Conservation (phyloP, 2,329 filamentous ascomycete genomes). For the Nectriaceae sp. region DNA sequence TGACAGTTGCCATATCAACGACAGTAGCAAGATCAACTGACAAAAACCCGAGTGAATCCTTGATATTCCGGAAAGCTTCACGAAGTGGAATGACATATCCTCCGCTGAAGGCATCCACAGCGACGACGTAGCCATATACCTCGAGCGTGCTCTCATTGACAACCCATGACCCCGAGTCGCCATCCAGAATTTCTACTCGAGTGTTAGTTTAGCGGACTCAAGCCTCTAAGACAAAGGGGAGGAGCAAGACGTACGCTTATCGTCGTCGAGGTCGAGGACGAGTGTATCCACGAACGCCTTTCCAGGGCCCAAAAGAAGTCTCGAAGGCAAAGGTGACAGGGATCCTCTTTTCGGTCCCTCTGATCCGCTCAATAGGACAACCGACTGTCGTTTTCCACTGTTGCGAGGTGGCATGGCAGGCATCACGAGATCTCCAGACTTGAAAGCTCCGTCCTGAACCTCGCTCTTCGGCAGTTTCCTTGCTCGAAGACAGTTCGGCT, state of each 20-base stretch:
- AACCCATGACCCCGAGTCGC: background rate
- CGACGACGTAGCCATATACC: background rate
- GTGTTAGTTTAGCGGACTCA: no score
- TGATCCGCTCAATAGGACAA: no score
- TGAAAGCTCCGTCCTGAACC: background rate
- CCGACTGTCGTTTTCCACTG: background rate
- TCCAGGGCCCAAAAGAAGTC: background rate
- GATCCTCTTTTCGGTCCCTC: no score
- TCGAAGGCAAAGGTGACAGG: no score
- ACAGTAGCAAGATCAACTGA: background rate
- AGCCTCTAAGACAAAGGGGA: no score
- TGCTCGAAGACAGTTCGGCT: slow-evolving; percentile 1
- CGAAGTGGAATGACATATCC: background rate
- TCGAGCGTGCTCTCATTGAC: background rate
- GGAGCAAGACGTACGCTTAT: background rate
- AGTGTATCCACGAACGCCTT: slow-evolving; percentile 1
- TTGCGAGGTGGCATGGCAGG: background rate
- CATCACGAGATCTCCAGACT: background rate
- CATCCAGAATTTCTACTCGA: background rate
- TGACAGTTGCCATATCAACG: no score
- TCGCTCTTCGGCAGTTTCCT: background rate
- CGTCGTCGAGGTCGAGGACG: background rate
- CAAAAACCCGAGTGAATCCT: background rate
- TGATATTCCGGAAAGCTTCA: background rate
- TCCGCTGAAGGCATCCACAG: background rate